phyloP scores from a whole-genome alignment of 73 alveolate species.

The Symbiodinium natans region DNA sequence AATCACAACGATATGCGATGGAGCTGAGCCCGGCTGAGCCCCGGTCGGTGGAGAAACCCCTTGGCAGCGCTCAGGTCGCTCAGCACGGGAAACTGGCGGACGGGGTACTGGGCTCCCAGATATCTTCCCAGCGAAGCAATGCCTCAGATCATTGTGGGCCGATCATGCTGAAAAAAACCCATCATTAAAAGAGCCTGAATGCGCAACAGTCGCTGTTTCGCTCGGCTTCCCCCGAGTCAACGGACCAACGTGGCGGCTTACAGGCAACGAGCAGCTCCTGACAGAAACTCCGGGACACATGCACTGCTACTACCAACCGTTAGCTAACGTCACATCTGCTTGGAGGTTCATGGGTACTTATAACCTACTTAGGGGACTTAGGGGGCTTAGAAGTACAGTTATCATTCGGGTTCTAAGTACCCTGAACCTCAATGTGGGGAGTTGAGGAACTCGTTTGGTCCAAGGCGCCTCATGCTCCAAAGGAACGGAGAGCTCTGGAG shows the following conservation, averaged over 20 bases:
- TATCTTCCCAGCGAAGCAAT: conserved; percentile 42
- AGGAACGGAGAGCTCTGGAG: neutral
- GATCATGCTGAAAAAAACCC: too few relatives aligned
- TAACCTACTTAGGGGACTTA: too few relatives aligned
- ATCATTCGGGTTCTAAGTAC: too few relatives aligned
- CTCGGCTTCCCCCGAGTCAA: conserved; percentile 14
- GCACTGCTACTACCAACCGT: neutral
- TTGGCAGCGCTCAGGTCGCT: conserved; percentile 7
- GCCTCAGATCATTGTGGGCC: neutral
- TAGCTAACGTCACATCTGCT: too few relatives aligned
- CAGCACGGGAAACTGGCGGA: conserved; percentile 37
- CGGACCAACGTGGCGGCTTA: conserved; percentile 83
- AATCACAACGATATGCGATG: too few relatives aligned
- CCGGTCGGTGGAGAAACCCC: conserved; percentile 65
- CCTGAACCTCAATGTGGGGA: too few relatives aligned
- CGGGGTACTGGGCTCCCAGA: conserved; percentile 32
- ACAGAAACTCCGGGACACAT: neutral
- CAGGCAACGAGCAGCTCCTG: conserved; percentile 41
- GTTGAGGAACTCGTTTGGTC: too few relatives aligned
- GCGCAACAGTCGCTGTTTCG: neutral
- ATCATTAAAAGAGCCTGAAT: too few relatives aligned
- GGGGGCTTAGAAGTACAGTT: too few relatives aligned
- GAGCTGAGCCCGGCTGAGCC: neutral
- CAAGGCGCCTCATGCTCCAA: neutral
- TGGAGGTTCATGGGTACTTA: too few relatives aligned